Evolutionary conservation across 192 early-diverging fungal species (phyloP), one percentile per base, ranked within the genome.

Genomic region (Gorgonomyces haynaldii): DNA sequence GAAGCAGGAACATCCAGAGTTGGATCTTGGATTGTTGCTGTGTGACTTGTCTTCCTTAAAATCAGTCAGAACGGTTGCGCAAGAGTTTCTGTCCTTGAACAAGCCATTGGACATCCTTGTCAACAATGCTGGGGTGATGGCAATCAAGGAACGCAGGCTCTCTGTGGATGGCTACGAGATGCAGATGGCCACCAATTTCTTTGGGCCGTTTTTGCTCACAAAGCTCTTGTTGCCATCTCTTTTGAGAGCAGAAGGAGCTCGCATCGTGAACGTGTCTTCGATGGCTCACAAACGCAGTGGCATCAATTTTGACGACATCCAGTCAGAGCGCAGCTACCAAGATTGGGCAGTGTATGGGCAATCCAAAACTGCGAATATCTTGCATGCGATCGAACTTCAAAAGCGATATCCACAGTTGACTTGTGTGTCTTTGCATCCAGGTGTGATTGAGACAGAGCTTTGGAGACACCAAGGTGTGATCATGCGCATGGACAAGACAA

Each of bases 41-140:
- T 13, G 52, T 6, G 58, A 56, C 17, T 38, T 68, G 4, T 35
- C 41, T n/a, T 40, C 44, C 41, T 25, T 68, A 21, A 51, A 37
- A 42, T 39, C 37, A 23, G 68, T 70, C 32, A 56, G 38, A 7
- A 27, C 39, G 3, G 67, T 62, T 47, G 61, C 60, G 10, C 26
- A 65, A 3, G 23, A 45, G 21, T 72, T 72, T 52, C 52, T 67
- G 28, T 30, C 39, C 12, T 34, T 43, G 10, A 49, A 66, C 27
- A 37, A 38, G 13, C 56, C 44, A 12, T 50, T 81, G 5, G 54
- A 81, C 45, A 62, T 73, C 6, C 47, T 81, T 15, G 51, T 81
- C 12, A 71, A 75, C 62, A 83, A 81, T 62, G 81, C 78, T 15
- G 81, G 46, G 4, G 28, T 49, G 5, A 49, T 64, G 48, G 25